These are phyloP conservation scores for Fusarium euwallaceae DNA, from an alignment of 2,329 filamentous ascomycete genomes.

Conservation along the genomic window DNA sequence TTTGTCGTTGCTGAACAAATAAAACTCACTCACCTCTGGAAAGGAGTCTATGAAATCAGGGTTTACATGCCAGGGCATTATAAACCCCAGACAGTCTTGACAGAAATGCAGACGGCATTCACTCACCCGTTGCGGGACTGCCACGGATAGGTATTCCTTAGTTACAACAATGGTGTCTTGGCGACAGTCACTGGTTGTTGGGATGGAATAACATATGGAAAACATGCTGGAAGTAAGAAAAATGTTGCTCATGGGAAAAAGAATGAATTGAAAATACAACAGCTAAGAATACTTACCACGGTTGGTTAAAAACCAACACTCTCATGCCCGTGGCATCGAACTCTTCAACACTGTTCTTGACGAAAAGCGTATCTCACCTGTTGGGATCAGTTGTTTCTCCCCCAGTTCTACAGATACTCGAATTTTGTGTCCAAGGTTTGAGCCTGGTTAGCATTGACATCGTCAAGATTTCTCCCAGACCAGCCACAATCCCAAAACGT, in stretches of 20 bases:
- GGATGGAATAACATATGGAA: not conserved
- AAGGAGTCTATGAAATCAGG: no score
- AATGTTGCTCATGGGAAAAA: not conserved
- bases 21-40: no score
- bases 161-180: not conserved
- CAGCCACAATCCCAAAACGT: constrained; percentile 64
- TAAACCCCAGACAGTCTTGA: no score
- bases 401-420: not conserved
- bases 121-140: no score
- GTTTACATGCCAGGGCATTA: no score
- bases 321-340: no score
- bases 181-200: not conserved
- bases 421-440: constrained; percentile 26
- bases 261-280: not conserved
- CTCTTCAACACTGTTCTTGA: not conserved
- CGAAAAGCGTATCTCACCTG: not conserved
- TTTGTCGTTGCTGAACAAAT: no score
- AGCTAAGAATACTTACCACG: not conserved
- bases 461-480: constrained; percentile 49
- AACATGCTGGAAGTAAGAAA: not conserved
- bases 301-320: no score
- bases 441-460: constrained; percentile 27
- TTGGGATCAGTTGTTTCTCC: no score
- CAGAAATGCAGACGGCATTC: no score
- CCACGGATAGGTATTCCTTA: no score